phyloP scores from a whole-genome alignment of 1,139 yeast species.

The Barnettozyma hawaiiensis region DNA sequence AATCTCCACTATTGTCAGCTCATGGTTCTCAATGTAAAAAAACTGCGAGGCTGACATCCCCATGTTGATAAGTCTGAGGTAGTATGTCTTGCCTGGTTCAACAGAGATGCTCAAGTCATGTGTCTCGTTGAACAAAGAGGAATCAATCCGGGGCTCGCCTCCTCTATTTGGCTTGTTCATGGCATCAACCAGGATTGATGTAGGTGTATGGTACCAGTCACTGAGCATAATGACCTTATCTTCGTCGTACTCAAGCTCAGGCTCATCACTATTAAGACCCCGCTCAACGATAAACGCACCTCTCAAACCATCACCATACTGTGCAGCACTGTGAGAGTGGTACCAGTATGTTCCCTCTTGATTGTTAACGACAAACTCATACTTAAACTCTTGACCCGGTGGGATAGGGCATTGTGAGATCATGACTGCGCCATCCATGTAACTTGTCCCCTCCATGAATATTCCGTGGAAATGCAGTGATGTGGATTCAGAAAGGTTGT shows the following conservation, averaged over 20 bases:
- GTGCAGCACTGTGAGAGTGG: slow-evolving; percentile 54
- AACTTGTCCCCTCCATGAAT: slow-evolving; percentile 40
- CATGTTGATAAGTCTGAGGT: slow-evolving; percentile 45
- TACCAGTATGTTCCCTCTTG: slow-evolving; percentile 60
- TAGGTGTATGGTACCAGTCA: slow-evolving; percentile 46
- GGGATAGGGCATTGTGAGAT: slow-evolving; percentile 59
- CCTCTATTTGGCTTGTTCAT: slow-evolving; percentile 42
- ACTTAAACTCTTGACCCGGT: slow-evolving; percentile 44
- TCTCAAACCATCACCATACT: slow-evolving; percentile 54
- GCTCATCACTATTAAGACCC: slow-evolving; percentile 27
- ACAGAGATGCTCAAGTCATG: slow-evolving; percentile 41
- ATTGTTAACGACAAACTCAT: slow-evolving; percentile 42
- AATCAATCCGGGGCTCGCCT: slow-evolving; percentile 51
- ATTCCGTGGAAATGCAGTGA: slow-evolving; percentile 56
- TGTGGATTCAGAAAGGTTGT: slow-evolving; percentile 43
- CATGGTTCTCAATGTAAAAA: slow-evolving; percentile 48
- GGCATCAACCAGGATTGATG: slow-evolving; percentile 32
- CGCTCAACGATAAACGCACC: slow-evolving; percentile 52
- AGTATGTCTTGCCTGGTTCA: slow-evolving; percentile 43
- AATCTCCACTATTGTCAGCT: slow-evolving; percentile 54
- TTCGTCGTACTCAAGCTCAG: slow-evolving; percentile 38
- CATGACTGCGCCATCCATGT: slow-evolving; percentile 57
- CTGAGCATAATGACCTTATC: slow-evolving; percentile 41
- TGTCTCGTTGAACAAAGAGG: slow-evolving; percentile 47
- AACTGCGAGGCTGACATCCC: slow-evolving; percentile 54